These are phyloP conservation scores for Solanum infundibuliforme DNA, from an alignment of 257 asterid species.

Conservation along the genomic window DNA sequence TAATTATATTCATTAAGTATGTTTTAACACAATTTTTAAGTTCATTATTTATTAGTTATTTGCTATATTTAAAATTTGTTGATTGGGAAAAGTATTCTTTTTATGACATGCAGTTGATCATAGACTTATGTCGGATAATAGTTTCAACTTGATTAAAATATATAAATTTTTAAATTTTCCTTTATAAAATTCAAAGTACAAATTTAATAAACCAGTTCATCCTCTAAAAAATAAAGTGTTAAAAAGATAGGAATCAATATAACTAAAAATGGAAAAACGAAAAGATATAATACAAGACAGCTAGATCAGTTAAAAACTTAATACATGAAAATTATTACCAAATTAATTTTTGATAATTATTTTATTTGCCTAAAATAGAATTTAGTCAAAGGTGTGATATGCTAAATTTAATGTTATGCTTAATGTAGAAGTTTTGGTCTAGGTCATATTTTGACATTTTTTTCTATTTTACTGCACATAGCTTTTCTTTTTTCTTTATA, in stretches of 20 bases:
- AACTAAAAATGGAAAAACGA: background rate
- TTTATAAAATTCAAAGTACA: background rate
- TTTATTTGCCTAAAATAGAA: background rate
- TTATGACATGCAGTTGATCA: background rate
- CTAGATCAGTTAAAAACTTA: background rate
- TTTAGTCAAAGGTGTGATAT: background rate
- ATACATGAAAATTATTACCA: too few species aligned
- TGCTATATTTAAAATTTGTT: too few species aligned
- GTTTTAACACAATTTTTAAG: background rate
- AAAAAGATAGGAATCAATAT: background rate
- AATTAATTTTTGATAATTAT: too few species aligned
- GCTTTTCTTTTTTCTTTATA: background rate
- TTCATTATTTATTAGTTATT: too few species aligned
- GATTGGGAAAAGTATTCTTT: too few species aligned
- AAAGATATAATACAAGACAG: too few species aligned
- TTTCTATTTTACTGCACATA: background rate
- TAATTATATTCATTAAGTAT: too few species aligned
- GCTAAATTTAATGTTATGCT: background rate
- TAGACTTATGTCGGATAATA: too few species aligned
- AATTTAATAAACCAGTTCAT: too few species aligned
- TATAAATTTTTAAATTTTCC: too few species aligned
- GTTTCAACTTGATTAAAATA: background rate
- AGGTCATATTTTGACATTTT: background rate
- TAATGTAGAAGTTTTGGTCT: background rate
- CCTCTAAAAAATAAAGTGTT: background rate